phyloP scores from a whole-genome alignment of 768 basidiomycete genomes.

The Lactifluus piperatus region DNA sequence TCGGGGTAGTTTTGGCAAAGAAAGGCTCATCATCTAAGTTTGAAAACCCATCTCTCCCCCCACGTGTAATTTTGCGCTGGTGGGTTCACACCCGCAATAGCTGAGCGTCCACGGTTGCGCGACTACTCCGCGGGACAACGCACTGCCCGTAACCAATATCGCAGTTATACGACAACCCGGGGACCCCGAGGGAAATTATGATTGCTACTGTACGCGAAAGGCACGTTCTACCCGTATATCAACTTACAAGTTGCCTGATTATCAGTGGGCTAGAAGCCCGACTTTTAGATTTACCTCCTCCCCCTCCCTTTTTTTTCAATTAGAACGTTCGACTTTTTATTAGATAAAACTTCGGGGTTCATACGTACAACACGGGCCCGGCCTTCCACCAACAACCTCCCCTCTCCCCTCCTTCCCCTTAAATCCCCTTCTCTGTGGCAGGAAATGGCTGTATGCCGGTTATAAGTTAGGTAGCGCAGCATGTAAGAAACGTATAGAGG shows the following conservation, averaged over 20 bases:
- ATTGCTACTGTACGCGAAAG: too few species aligned
- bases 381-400: not conserved
- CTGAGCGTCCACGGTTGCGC: not conserved
- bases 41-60: too few species aligned
- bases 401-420: not conserved
- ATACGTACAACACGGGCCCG: constrained; percentile 8
- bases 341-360: not conserved
- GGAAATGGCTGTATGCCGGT: constrained; percentile 3
- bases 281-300: too few species aligned
- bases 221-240: too few species aligned
- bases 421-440: not conserved
- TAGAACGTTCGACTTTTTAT: constrained; percentile 4
- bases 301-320: not conserved
- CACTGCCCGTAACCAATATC: too few species aligned
- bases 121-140: constrained; percentile 1
- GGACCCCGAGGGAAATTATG: too few species aligned
- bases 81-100: too few species aligned
- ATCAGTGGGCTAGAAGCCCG: too few species aligned
- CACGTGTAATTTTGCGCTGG: not conserved
- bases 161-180: too few species aligned
- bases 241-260: too few species aligned
- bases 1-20: too few species aligned
- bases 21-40: too few species aligned
- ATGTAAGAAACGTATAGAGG: not conserved
- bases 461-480: constrained; percentile 12